Percentiles rank a stretch among this genome's conserved stretches.
Evolutionary conservation across 192 early-diverging fungal species (phyloP).

Genomic region (Coemansia sp.): DNA sequence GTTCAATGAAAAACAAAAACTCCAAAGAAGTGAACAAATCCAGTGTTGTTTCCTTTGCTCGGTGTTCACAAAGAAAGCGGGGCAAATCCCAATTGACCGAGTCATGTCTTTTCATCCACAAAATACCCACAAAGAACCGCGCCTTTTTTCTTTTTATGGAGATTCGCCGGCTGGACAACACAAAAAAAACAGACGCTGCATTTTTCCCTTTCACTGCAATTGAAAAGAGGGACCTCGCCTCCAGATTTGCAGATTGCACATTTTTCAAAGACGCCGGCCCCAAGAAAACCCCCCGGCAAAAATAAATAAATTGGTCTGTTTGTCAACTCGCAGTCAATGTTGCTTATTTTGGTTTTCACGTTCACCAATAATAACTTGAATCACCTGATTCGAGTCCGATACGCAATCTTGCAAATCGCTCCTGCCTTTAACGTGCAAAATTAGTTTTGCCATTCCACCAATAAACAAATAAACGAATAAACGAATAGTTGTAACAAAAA

Average conservation of each 20-base stretch:
- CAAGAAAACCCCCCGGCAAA: constrained; percentile 9
- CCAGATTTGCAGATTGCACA: background rate
- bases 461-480: too few relatives aligned
- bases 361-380: background rate
- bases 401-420: constrained; percentile 7
- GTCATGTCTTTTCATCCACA: background rate
- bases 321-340: too few relatives aligned
- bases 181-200: background rate
- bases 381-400: constrained; percentile 1
- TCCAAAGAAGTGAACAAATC: background rate
- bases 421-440: too few relatives aligned
- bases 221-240: background rate
- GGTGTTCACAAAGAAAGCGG: background rate
- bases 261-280: background rate
- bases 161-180: constrained; percentile 1
- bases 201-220: background rate
- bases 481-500: too few relatives aligned
- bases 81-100: constrained; percentile 5
- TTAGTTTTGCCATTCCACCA: background rate
- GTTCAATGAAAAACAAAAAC: background rate
- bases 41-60: background rate
- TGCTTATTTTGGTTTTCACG: constrained; percentile 1
- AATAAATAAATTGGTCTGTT: background rate
- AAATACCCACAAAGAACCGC: constrained; percentile 6
- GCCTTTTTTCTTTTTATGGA: background rate